Percentiles rank a stretch among this genome's conserved stretches.
phyloP scores from a whole-genome alignment of 1,139 yeast species.

The Debaryomyces udenii region DNA sequence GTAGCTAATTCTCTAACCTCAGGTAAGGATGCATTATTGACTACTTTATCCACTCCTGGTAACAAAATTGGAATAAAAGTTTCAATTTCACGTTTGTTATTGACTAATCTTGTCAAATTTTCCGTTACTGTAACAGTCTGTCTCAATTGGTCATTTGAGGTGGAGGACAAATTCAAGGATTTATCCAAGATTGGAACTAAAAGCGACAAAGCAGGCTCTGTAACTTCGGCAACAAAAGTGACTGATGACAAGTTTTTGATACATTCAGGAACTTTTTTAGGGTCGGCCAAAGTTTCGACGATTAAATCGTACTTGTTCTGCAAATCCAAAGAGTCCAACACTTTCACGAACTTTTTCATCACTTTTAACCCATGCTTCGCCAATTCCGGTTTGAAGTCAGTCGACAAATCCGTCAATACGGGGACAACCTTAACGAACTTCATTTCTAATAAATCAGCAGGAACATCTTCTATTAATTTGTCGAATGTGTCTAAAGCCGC shows the following conservation, averaged over 20 bases:
- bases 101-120: constrained; percentile 92
- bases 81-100: constrained; percentile 90
- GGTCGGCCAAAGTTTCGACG: constrained; percentile 87
- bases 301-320: constrained; percentile 84
- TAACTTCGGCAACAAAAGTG: constrained; percentile 97
- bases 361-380: constrained; percentile 81
- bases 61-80: constrained; percentile 79
- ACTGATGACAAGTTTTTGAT: constrained; percentile 89
- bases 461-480: constrained; percentile 74
- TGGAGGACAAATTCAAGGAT: constrained; percentile 84
- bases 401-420: constrained; percentile 81
- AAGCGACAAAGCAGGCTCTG: constrained; percentile 90
- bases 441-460: constrained; percentile 82
- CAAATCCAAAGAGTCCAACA: constrained; percentile 90
- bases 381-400: constrained; percentile 95
- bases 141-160: constrained; percentile 94
- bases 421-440: constrained; percentile 82
- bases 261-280: constrained; percentile 84
- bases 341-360: constrained; percentile 71
- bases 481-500: constrained; percentile 78
- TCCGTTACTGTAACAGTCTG: constrained; percentile 96
- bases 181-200: constrained; percentile 91
- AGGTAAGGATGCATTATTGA: constrained; percentile 88
- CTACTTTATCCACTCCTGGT: constrained; percentile 90
- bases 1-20: constrained; percentile 94